Evolutionary conservation across 164 flowering plant species (phyloP), one percentile per base, ranked within the genome.

Genomic region (Chimonanthus praecox): DNA sequence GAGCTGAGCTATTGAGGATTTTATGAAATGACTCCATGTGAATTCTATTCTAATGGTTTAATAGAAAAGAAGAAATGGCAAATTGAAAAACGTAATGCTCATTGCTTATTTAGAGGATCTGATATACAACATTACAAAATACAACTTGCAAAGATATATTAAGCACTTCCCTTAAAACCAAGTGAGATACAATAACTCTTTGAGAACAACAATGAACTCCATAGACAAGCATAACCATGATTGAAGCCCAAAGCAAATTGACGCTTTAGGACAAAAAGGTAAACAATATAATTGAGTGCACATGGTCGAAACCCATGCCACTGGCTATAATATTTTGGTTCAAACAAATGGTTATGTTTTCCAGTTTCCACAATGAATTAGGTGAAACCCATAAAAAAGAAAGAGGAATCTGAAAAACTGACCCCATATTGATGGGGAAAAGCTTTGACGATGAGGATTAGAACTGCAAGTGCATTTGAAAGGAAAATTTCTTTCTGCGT

Each of bases 1-100:
- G 60, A 54, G 60, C 60, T 11, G 16, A 54, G 6, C 11, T 54
- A 54, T 54, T 13, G 16, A 11, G 4, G 16, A n/a, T 54, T 54
- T 54, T 3, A 54, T 16, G 16, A 54, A 54, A 54, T 54, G 60
- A n/a, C 8, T 9, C 60, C 60, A 54, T 54, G 60, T 33, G 33
- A 33, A 33, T 33, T 33, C 33, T 33, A 54, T 10, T 54, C 11
- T n/a, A 54, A 54, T 11, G 11, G 60, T 11, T 11, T 54, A n/a
- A 54, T 0, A 13, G 21, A 18, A 63, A 63, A 21, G 65, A n/a
- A 63, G 70, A 73, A 4, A 67, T 58, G 11, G 87, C 87, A 9
- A 63, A 63, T 20, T 33, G 81, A 84, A 67, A 83, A 66, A 20
- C 86, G 85, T 33, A 1, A 0, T 33, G 2, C 33, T 33, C 2